Evolutionary conservation across 306 rosid species (phyloP).

Genomic region (Vigna reflexopilosa): DNA sequence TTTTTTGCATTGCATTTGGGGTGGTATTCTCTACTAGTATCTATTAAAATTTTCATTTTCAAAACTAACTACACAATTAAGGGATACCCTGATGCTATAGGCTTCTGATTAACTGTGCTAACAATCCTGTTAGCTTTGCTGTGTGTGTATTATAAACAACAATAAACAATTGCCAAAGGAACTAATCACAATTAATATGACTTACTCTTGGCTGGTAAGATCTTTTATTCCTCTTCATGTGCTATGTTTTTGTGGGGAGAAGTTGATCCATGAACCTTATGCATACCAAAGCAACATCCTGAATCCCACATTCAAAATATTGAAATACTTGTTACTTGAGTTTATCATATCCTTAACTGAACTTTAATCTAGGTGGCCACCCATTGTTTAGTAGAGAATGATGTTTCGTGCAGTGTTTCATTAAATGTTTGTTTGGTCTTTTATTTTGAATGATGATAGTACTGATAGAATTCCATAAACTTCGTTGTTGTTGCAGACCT

Average conservation of each 20-base stretch:
- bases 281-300: not conserved
- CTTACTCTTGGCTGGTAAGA: not conserved
- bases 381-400: not conserved
- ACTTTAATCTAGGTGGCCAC: not conserved
- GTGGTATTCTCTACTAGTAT: not conserved
- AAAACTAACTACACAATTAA: not conserved
- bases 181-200: not conserved
- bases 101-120: not conserved
- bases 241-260: not conserved
- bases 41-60: slow-evolving; percentile 9
- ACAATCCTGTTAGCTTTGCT: not conserved
- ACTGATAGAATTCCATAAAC: not conserved
- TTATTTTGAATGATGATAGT: not conserved
- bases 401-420: not conserved
- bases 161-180: not conserved
- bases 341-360: not conserved
- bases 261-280: slow-evolving; percentile 6
- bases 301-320: not conserved
- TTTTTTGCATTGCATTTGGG: slow-evolving; percentile 5
- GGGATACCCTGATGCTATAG: not conserved
- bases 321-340: not conserved
- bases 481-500: slow-evolving; percentile 58
- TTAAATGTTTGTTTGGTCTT: not conserved
- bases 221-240: not conserved
- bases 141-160: not conserved